These are phyloP conservation scores for Jatropha curcas DNA, from an alignment of 345 rosid species.

Conservation along the genomic window DNA sequence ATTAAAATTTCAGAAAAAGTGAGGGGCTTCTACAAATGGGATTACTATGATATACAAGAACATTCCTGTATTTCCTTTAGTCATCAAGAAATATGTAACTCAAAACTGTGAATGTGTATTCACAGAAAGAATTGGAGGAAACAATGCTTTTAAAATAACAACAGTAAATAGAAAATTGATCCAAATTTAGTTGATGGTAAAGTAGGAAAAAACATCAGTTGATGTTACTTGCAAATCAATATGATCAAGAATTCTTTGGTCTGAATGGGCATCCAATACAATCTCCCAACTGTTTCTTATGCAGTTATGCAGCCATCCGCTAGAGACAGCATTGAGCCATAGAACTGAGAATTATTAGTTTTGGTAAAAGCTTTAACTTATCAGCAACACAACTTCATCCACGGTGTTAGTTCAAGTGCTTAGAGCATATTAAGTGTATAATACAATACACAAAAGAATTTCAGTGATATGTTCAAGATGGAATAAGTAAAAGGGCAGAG, in stretches of 20 bases:
- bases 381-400: neutral
- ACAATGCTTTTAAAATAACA: neutral
- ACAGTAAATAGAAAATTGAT: neutral
- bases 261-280: neutral
- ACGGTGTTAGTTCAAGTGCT: neutral
- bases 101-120: neutral
- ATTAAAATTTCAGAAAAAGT: neutral
- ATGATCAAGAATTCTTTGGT: neutral
- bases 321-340: neutral
- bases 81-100: neutral
- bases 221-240: neutral
- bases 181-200: neutral
- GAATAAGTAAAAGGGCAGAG: neutral
- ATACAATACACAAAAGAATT: neutral
- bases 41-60: neutral
- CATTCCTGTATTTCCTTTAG: neutral
- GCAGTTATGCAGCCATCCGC: neutral
- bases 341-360: neutral
- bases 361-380: neutral
- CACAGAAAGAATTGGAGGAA: neutral
- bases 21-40: neutral
- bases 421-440: neutral
- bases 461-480: neutral
- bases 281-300: neutral
- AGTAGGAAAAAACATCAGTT: neutral